Evolutionary conservation across 495 filamentous ascomycete species (phyloP).

Genomic region (Xylaria castorea): DNA sequence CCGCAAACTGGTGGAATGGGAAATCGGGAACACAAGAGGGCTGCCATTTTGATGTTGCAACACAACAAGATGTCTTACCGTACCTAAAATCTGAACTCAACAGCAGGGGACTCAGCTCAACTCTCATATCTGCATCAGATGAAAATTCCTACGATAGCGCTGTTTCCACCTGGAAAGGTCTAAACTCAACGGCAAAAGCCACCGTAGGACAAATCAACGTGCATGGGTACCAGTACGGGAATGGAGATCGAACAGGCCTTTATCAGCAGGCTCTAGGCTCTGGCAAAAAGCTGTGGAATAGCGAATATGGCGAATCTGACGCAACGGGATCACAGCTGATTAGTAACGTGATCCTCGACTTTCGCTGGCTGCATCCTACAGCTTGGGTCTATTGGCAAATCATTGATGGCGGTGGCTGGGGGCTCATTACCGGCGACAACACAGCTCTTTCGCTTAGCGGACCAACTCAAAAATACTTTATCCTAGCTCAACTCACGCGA

Average conservation of each 20-base stretch:
- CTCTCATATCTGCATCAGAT: conserved; percentile 42
- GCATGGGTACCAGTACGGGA: conserved; percentile 47
- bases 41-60: conserved; percentile 41
- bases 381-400: conserved; percentile 53
- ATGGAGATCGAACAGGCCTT: conserved; percentile 38
- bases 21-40: conserved; percentile 45
- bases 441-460: conserved; percentile 34
- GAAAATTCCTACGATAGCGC: conserved; percentile 45
- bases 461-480: conserved; percentile 46
- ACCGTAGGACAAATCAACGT: conserved; percentile 45
- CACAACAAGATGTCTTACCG: conserved; percentile 33
- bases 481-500: conserved; percentile 46
- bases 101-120: conserved; percentile 35
- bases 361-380: conserved; percentile 47
- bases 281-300: conserved; percentile 48
- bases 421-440: conserved; percentile 44
- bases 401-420: conserved; percentile 46
- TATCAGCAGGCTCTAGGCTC: conserved; percentile 30
- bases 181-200: conserved; percentile 35
- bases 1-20: conserved; percentile 48
- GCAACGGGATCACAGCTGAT: conserved; percentile 40
- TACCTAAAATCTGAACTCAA: conserved; percentile 41
- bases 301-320: conserved; percentile 49
- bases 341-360: conserved; percentile 45
- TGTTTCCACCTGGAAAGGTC: conserved; percentile 36